These are phyloP conservation scores for Tetrahymena thermophila DNA, from an alignment of 73 alveolate species.

Conservation along the genomic window DNA sequence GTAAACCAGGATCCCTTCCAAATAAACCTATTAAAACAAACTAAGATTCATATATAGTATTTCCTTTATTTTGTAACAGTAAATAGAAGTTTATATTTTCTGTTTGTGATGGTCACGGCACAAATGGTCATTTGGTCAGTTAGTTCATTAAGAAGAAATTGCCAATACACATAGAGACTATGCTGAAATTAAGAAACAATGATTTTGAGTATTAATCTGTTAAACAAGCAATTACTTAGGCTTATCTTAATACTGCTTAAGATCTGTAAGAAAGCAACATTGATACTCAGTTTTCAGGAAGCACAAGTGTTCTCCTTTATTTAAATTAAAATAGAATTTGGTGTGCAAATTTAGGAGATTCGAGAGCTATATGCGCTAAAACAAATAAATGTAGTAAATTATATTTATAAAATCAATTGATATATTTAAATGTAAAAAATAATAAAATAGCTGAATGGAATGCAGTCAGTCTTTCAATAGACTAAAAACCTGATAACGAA, in stretches of 20 bases:
- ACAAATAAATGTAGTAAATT: neutral
- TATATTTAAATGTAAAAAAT: neutral
- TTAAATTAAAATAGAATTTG: slow-evolving; percentile 46
- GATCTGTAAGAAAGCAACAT: slow-evolving; percentile 37
- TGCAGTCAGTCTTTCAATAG: slow-evolving; percentile 60
- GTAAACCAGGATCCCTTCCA: slow-evolving; percentile 20
- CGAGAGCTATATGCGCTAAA: slow-evolving; percentile 50
- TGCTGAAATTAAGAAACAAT: slow-evolving; percentile 17
- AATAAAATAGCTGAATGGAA: slow-evolving; percentile 45
- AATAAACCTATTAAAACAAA: slow-evolving; percentile 20
- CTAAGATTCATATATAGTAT: slow-evolving; percentile 23
- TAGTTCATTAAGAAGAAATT: slow-evolving; percentile 68
- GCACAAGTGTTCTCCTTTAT: slow-evolving; percentile 53
- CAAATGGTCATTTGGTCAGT: slow-evolving; percentile 87
- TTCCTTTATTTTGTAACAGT: slow-evolving; percentile 20
- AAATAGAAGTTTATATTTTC: slow-evolving; percentile 69
- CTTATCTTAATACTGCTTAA: slow-evolving; percentile 33
- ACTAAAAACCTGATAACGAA: slow-evolving; percentile 84
- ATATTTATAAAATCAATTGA: no score
- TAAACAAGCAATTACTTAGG: slow-evolving; percentile 19
- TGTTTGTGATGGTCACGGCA: slow-evolving; percentile 98
- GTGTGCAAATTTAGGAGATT: slow-evolving; percentile 79
- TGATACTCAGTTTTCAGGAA: slow-evolving; percentile 66
- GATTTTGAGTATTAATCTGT: slow-evolving; percentile 14
- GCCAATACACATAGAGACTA: slow-evolving; percentile 45